phyloP scores from a whole-genome alignment of 352 stramenopile genomes.

The Pythium aphanidermatum region DNA sequence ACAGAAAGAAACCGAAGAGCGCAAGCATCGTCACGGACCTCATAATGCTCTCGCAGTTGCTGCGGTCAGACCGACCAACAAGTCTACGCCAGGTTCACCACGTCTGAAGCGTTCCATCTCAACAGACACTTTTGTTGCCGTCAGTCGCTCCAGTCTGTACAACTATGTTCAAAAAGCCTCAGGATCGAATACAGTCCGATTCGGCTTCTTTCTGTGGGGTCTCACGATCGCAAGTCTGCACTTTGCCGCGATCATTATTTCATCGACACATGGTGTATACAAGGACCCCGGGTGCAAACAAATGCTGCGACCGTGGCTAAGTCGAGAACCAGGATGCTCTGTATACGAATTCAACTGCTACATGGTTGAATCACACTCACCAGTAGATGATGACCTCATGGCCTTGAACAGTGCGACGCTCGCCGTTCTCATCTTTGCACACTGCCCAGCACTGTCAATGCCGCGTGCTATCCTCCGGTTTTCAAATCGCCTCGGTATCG shows the following conservation, averaged over 20 bases:
- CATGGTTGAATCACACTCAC: not conserved
- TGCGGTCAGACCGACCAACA: too few species aligned
- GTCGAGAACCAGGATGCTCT: constrained; percentile 12
- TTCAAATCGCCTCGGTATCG: constrained; percentile 17
- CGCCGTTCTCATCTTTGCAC: constrained; percentile 22
- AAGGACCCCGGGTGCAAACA: constrained; percentile 5
- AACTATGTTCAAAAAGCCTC: too few species aligned
- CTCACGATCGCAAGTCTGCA: not conserved
- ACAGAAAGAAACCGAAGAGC: too few species aligned
- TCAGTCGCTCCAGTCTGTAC: too few species aligned
- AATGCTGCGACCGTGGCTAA: constrained; percentile 13
- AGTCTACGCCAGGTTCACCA: too few species aligned
- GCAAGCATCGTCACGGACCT: too few species aligned
- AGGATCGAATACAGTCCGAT: too few species aligned
- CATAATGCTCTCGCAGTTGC: too few species aligned
- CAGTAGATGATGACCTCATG: not conserved
- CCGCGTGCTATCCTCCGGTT: constrained; percentile 11
- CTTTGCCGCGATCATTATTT: not conserved
- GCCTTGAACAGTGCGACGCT: constrained; percentile 7
- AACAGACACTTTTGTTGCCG: too few species aligned
- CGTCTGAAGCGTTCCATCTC: too few species aligned
- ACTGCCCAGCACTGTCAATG: constrained; percentile 18
- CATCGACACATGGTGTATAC: not conserved
- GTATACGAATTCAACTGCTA: constrained; percentile 23
- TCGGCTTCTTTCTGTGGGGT: constrained; percentile 2